These are phyloP conservation scores for Camillea tinctor DNA, from an alignment of 2,329 filamentous ascomycete species.

Conservation along the genomic window DNA sequence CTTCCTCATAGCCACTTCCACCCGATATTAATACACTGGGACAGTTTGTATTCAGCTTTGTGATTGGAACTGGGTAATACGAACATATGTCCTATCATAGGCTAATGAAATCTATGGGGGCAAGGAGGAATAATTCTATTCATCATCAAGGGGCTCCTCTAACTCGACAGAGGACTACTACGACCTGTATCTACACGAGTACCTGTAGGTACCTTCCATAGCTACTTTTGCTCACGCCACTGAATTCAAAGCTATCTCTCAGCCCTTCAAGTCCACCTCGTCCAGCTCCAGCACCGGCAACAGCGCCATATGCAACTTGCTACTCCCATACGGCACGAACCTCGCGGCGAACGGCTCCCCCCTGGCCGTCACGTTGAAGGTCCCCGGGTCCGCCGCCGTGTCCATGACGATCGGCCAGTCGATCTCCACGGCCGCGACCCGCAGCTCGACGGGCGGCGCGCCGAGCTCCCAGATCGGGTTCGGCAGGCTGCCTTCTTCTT, in stretches of 20 bases:
- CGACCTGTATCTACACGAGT: background rate
- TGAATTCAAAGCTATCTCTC: background rate
- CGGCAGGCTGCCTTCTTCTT: background rate
- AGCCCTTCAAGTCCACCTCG: slow-evolving; percentile 10
- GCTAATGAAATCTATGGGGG: background rate
- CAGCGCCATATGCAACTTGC: slow-evolving; percentile 29
- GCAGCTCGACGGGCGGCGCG: slow-evolving; percentile 25
- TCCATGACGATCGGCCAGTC: slow-evolving; percentile 23
- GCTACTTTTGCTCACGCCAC: background rate
- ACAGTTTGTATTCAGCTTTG: background rate
- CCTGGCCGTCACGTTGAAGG: slow-evolving; percentile 11
- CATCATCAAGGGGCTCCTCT: too few species aligned
- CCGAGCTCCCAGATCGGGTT: slow-evolving; percentile 26
- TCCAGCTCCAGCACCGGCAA: slow-evolving; percentile 22
- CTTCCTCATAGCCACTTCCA: too few species aligned
- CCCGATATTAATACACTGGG: too few species aligned
- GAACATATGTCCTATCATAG: background rate
- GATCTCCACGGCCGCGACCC: slow-evolving; percentile 26
- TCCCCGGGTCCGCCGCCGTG: slow-evolving; percentile 20
- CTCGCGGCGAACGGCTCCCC: slow-evolving; percentile 22
- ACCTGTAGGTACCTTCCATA: background rate
- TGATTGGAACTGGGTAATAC: background rate
- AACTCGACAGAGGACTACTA: background rate
- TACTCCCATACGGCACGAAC: slow-evolving; percentile 28
- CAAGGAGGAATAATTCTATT: background rate